Conservation (phyloP, 306 rosid genomes). For the Hippophae rhamnoides region DNA sequence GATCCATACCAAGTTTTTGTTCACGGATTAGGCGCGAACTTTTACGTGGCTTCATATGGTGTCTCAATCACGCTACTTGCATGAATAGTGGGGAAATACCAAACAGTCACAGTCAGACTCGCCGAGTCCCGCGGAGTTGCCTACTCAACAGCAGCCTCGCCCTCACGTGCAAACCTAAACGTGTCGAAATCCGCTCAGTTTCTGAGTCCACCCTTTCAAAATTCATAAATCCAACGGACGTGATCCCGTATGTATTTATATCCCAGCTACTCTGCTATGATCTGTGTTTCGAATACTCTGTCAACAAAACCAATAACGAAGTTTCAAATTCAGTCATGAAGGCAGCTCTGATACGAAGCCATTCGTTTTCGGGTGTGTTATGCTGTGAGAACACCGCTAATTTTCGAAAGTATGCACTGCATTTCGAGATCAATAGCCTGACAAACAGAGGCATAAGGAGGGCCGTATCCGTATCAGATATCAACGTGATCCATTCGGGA, state of each 20-base stretch:
- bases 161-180: constrained; percentile 19
- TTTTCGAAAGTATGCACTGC: constrained; percentile 36
- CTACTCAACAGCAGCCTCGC: too few species aligned
- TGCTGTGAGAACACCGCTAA: constrained; percentile 15
- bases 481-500: constrained; percentile 9
- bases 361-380: constrained; percentile 25
- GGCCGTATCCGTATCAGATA: constrained; percentile 24
- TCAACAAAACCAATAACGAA: not conserved
- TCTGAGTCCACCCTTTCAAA: constrained; percentile 13
- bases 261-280: not conserved
- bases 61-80: constrained; percentile 20
- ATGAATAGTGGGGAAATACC: constrained; percentile 21
- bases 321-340: constrained; percentile 19
- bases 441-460: constrained; percentile 22
- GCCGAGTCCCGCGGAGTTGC: too few species aligned
- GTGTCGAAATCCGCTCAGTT: constrained; percentile 23
- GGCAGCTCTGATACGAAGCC: constrained; percentile 38
- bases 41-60: constrained; percentile 23
- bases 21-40: not conserved
- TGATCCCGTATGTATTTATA: not conserved
- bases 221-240: not conserved
- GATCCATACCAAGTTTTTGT: not conserved
- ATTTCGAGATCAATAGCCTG: constrained; percentile 22
- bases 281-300: not conserved
- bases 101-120: too few species aligned